These are phyloP conservation scores for Quercus berberidifolia DNA, from an alignment of 306 rosid species.

Conservation along the genomic window DNA sequence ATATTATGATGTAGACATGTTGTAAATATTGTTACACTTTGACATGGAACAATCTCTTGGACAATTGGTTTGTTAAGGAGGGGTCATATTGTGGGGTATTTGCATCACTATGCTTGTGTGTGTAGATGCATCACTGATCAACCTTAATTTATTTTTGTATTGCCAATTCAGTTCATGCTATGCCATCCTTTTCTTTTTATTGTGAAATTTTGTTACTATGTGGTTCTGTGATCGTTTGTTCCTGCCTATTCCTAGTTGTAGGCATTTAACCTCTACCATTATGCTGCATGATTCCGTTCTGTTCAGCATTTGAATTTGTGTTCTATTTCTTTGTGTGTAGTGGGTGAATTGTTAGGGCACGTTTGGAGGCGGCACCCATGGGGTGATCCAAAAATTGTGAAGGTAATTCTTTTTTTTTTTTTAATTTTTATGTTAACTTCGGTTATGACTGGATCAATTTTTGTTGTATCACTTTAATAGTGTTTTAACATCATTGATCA, in stretches of 20 bases:
- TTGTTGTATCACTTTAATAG: too few species aligned
- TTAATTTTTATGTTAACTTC: not conserved
- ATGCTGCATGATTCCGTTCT: not conserved
- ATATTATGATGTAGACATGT: not conserved
- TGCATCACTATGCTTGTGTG: not conserved
- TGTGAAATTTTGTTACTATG: not conserved
- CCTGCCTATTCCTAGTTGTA: not conserved
- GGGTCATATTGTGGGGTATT: not conserved
- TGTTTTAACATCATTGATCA: too few species aligned
- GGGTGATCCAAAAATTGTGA: constrained; percentile 93
- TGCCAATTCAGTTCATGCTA: not conserved
- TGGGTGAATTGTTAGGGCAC: constrained; percentile 82
- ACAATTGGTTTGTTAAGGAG: not conserved
- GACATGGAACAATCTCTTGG: not conserved
- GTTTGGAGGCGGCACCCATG: constrained; percentile 86
- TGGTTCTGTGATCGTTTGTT: not conserved
- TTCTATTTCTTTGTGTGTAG: constrained; percentile 36
- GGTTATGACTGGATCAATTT: not conserved
- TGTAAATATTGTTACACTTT: not conserved
- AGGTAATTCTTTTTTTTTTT: constrained; percentile 40
- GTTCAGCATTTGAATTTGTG: not conserved
- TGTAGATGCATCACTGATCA: not conserved
- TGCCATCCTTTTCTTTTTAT: not conserved
- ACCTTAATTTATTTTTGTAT: not conserved
- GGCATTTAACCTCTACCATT: not conserved